Conservation (phyloP, 2,329 filamentous ascomycete genomes). For the Colletotrichum trifolii region DNA sequence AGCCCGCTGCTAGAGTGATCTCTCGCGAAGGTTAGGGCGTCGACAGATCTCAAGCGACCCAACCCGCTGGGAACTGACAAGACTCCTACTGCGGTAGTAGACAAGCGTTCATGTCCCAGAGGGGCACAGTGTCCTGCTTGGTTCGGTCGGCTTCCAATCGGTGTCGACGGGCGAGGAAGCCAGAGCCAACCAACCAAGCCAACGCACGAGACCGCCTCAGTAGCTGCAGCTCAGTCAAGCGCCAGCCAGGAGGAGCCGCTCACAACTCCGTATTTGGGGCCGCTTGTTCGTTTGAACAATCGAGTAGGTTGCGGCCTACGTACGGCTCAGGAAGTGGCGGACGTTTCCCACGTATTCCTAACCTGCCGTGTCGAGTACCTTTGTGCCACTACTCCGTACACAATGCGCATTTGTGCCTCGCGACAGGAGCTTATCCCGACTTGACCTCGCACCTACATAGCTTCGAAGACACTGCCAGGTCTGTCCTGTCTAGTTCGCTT, state of each 20-base stretch:
- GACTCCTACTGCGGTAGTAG: constrained; percentile 3
- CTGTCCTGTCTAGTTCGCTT: background rate
- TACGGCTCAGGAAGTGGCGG: too few relatives aligned
- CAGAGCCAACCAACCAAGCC: constrained; percentile 25
- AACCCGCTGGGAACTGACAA: constrained; percentile 36
- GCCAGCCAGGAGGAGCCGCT: background rate
- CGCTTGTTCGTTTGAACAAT: too few relatives aligned
- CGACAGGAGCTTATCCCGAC: constrained; percentile 12
- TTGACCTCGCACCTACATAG: constrained; percentile 24
- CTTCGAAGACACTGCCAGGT: background rate
- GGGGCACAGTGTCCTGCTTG: constrained; percentile 36
- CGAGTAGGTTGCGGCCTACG: too few relatives aligned
- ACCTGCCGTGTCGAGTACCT: too few relatives aligned
- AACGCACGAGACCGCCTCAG: constrained; percentile 11
- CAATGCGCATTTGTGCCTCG: too few relatives aligned
- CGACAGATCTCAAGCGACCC: constrained; percentile 39
- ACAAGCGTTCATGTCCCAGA: constrained; percentile 36
- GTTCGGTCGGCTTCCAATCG: constrained; percentile 17
- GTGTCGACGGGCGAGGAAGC: too few relatives aligned
- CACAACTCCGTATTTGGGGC: too few relatives aligned
- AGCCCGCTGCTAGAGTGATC: constrained; percentile 38
- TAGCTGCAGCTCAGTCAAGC: constrained; percentile 11
- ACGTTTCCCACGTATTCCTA: too few relatives aligned
- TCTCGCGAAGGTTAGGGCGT: constrained; percentile 38
- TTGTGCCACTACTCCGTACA: too few relatives aligned